Base-by-base conservation (phyloP, 1,139 yeast species). In the Candida smagusa region DNA sequence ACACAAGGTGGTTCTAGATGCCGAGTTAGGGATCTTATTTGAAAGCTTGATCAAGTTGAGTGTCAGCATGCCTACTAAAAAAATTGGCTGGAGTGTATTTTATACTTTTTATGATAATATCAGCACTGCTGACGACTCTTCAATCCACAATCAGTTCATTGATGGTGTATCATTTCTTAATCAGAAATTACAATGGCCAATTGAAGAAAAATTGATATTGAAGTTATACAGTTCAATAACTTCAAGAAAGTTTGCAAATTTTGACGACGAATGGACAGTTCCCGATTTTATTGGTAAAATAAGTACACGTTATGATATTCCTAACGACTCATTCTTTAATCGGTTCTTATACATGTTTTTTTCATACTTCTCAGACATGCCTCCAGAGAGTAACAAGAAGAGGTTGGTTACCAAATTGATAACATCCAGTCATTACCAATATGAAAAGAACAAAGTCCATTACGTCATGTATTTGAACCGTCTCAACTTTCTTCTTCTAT, bases 381-480 rank as follows among this genome's bases (percentile, higher is more conserved):
- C 60, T 3, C 46, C 55, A 5, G 47, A 49, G 1, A 44, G 55
- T 6, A 58, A 57, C 26, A 58, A 58, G 19, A 69, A 68, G 36
- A 52, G 63, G 35, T 49, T 70, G 12, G 56, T 65, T 0, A 63
- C 68, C 4, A 71, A 71, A 40, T 43, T 71, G 22, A 56, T 68
- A 26, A 61, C 68, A 0, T 66, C 74, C 2, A 67, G 73, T 38
- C 64, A 58, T 33, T 67, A 52, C 35, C 58, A 51, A 3, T 68
- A 65, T 35, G 53, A 50, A 23, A 49, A 53, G 16, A 58, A 52
- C 12, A 53, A 50, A 28, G 49, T 48, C 5, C 59, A 61, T 34
- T 60, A 49, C 31, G 55, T 54, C 4, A 68, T 66, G 56, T 69
- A 63, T 39, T 45, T 59, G 19, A 71, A 71, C 43, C 46, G 76